A percentile compares a stretch with the other conserved stretches of the same genome.
These are phyloP conservation scores for Nakaseomyces nivariensis DNA, from an alignment of 1,139 yeast species.

Conservation along the genomic window DNA sequence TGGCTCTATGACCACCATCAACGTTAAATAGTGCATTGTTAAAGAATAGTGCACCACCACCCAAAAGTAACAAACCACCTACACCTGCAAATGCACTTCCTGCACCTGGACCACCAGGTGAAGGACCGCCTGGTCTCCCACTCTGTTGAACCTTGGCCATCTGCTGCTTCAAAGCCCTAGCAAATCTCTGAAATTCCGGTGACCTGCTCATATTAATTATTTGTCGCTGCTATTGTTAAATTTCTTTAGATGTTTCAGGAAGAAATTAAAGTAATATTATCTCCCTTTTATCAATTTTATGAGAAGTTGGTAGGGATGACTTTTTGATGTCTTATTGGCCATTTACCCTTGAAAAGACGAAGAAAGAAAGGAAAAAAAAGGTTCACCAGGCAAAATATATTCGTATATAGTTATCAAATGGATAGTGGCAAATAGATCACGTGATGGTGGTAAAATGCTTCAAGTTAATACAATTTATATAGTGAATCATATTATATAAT, in stretches of 20 bases:
- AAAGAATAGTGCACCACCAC: conserved; percentile 57
- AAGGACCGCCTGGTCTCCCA: conserved; percentile 28
- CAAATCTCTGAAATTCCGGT: conserved; percentile 27
- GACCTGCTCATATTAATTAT: conserved; percentile 19
- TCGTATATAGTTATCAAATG: too few species aligned
- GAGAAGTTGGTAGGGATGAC: too few species aligned
- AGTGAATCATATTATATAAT: too few species aligned
- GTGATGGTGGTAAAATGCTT: too few species aligned
- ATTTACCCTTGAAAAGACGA: background rate
- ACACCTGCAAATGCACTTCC: conserved; percentile 62
- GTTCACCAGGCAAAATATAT: too few species aligned
- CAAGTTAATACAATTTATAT: too few species aligned
- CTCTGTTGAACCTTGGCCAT: conserved; percentile 21
- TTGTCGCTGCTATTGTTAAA: background rate
- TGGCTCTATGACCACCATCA: conserved; percentile 99
- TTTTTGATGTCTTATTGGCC: background rate
- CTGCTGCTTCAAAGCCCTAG: conserved; percentile 26
- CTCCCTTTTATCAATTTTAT: too few species aligned
- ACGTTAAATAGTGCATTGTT: conserved; percentile 83
- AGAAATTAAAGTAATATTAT: too few species aligned
- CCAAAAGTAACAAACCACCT: conserved; percentile 66
- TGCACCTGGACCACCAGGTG: conserved; percentile 39
- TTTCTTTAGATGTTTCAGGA: too few species aligned
- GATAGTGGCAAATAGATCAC: too few species aligned
- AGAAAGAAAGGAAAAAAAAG: background rate